Evolutionary conservation across 805 yeast species (phyloP), one percentile per base, ranked within the genome.

Genomic region (Cyberlindnera mycetangii): DNA sequence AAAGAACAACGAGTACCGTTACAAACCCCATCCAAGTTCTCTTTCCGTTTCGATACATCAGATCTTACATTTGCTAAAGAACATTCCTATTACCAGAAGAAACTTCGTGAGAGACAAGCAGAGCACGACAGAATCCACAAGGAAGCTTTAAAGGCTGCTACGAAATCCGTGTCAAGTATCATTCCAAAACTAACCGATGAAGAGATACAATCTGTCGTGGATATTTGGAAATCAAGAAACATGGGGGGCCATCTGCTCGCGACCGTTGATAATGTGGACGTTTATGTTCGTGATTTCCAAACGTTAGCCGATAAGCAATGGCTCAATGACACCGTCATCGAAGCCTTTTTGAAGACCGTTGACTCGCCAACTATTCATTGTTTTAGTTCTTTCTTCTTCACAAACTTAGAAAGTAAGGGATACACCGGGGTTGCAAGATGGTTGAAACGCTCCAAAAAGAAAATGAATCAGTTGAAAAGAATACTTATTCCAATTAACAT

Each of bases 291-390:
- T 27, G 99, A 93, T 61, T 63, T 92, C 44, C 71, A 74, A 36
- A 89, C 97, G 0, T 68, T 93, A 27, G 66, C 74, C 8, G 85
- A 83, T 42, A 72, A 83, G 5, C 66, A 74, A 32, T 93, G 99
- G 99, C 72, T 93, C 24, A 93, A 93, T 60, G 99, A 93, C 64
- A 86, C 83, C 35, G 75, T 93, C 5, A 90, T 93, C 47, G 98
- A 93, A 59, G 83, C 81, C 54, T 92, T 84, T 60, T 69, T 90
- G 56, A 67, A 67, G 38, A 54, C 61, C 2, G 49, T 68, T 18
- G 66, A 64, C 16, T 52, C 52, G 3, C 54, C 57, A 2, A 61
- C 66, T 21, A 68, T 78, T 1, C 88, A 80, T 56, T 81, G 83
- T 2, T 93, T 92, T 70, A 85, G 93, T 5, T 89, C 98, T 0